A percentile compares a stretch with the other conserved stretches of the same genome.
Evolutionary conservation across 176 grass and related monocot species (phyloP).

Genomic region (Aegilops speltoides): DNA sequence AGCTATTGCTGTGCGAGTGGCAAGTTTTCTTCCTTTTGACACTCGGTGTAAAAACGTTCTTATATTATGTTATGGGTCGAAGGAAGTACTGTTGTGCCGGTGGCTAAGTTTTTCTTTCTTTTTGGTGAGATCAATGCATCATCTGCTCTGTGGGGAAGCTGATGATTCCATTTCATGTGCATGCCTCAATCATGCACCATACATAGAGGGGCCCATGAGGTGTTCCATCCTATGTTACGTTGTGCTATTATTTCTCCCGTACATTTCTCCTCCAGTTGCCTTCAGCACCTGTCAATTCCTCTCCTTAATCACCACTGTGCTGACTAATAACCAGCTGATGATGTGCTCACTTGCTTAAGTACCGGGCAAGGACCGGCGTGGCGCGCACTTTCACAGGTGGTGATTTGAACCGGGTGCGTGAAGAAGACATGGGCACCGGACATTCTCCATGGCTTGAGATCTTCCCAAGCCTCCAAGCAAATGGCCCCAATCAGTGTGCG

Average conservation of each 20-base stretch:
- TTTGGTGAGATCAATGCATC: background rate
- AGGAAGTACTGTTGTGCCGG: too few relatives aligned
- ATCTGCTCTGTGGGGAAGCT: background rate
- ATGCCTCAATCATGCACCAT: constrained; percentile 44
- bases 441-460: constrained; percentile 46
- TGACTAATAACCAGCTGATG: background rate
- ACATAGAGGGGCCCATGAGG: background rate
- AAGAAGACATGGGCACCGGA: constrained; percentile 32
- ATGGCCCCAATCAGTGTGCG: constrained; percentile 14
- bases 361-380: constrained; percentile 3
- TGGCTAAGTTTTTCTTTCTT: background rate
- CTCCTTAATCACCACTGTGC: background rate
- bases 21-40: background rate
- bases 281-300: background rate
- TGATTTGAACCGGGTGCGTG: constrained; percentile 19
- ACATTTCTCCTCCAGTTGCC: background rate
- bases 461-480: constrained; percentile 30
- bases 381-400: constrained; percentile 22
- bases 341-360: constrained; percentile 27
- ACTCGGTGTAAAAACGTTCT: too few relatives aligned
- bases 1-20: background rate
- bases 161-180: constrained; percentile 47
- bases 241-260: background rate
- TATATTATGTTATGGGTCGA: too few relatives aligned
- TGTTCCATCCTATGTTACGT: constrained; percentile 31